phyloP scores from a whole-genome alignment of 345 rosid species.

The Boechera divaricarpa region DNA sequence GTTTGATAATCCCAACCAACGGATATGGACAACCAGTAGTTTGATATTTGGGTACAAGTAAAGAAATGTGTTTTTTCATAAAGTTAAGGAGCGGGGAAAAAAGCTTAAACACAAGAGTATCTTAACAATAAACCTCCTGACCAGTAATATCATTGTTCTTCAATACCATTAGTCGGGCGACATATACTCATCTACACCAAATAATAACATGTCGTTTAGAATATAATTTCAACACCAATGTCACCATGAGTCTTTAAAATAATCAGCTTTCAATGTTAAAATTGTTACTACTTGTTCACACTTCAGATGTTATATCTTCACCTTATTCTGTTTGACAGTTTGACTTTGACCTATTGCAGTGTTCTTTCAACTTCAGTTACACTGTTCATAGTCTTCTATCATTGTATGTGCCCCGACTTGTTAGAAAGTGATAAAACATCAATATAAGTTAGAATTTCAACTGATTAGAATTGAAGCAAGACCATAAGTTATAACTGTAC shows the following conservation, averaged over 20 bases:
- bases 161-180: background rate
- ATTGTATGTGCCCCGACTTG: background rate
- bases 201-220: background rate
- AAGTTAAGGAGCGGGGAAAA: no score
- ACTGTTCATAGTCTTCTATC: background rate
- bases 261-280: background rate
- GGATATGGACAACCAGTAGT: background rate
- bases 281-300: background rate
- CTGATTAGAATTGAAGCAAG: background rate
- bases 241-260: background rate
- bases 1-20: background rate
- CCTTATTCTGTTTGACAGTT: background rate
- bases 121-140: background rate
- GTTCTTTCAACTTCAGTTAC: background rate
- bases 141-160: background rate
- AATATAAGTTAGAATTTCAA: background rate
- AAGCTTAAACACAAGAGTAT: background rate
- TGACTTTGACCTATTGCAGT: background rate
- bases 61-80: no score
- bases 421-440: background rate
- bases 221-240: background rate
- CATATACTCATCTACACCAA: background rate
- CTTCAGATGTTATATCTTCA: background rate
- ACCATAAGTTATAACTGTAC: background rate
- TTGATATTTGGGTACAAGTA: background rate